Conservation (phyloP, 108 stramenopile genomes). For the Fragilariopsis cylindrus region DNA sequence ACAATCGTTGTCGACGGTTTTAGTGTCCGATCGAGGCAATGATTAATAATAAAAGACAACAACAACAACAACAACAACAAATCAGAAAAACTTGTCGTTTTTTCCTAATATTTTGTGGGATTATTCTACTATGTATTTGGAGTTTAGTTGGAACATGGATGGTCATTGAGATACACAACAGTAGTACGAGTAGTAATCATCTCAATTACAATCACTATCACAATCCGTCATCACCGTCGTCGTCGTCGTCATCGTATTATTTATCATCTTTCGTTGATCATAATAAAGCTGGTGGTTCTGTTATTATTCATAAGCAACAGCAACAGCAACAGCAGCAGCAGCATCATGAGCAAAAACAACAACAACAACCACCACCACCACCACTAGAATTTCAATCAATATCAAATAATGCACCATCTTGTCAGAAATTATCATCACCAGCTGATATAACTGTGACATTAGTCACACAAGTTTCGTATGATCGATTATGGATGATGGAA, state of each 20-base stretch:
- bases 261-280: neutral
- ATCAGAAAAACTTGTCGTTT: too few relatives aligned
- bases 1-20: too few relatives aligned
- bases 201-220: neutral
- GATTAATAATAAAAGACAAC: too few relatives aligned
- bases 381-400: neutral
- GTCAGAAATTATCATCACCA: conserved; percentile 11
- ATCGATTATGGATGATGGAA: conserved; percentile 81
- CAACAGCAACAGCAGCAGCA: neutral
- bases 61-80: too few relatives aligned
- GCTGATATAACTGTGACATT: conserved; percentile 50
- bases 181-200: neutral
- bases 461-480: conserved; percentile 70
- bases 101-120: too few relatives aligned
- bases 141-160: neutral
- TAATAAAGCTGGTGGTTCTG: neutral
- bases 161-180: neutral
- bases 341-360: neutral
- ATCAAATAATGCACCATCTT: conserved; percentile 20
- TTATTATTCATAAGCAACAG: neutral
- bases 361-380: neutral
- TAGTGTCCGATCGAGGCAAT: too few relatives aligned
- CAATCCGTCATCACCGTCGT: neutral
- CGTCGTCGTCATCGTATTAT: too few relatives aligned
- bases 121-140: neutral